phyloP scores from a whole-genome alignment of 768 basidiomycete genomes.

The Wakefieldia striispora region DNA sequence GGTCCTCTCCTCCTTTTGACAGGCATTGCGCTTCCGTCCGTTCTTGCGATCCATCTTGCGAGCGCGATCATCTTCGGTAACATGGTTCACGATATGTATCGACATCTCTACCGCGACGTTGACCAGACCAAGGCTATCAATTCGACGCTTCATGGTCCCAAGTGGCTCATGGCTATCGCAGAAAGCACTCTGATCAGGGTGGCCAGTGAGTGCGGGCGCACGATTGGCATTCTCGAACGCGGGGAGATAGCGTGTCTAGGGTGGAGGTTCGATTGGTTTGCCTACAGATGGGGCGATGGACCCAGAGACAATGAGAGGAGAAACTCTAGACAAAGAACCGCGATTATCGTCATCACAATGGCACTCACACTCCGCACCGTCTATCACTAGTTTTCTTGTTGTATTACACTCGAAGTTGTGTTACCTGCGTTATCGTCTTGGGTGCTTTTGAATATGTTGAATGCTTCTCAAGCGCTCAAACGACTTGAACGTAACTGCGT shows the following conservation, averaged over 20 bases:
- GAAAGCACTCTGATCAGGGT: conserved; percentile 54
- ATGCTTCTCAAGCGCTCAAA: too few species aligned
- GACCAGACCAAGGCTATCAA: conserved; percentile 34
- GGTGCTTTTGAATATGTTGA: too few species aligned
- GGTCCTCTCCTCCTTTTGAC: conserved; percentile 15
- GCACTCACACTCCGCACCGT: background rate
- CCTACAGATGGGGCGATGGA: conserved; percentile 36
- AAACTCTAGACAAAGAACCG: conserved; percentile 37
- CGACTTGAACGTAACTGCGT: too few species aligned
- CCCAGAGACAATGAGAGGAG: conserved; percentile 44
- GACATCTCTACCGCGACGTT: conserved; percentile 44
- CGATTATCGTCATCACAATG: conserved; percentile 14
- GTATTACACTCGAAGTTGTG: too few species aligned
- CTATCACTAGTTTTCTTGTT: background rate
- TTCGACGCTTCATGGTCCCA: conserved; percentile 32
- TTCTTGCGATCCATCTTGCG: conserved; percentile 23
- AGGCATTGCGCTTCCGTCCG: conserved; percentile 4
- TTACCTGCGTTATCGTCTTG: too few species aligned
- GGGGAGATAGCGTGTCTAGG: conserved; percentile 39
- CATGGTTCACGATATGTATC: conserved; percentile 46
- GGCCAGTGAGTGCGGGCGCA: conserved; percentile 48
- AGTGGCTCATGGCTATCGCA: conserved; percentile 43
- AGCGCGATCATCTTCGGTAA: conserved; percentile 39
- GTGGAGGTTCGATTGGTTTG: conserved; percentile 57
- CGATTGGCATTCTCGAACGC: conserved; percentile 44